Evolutionary conservation across 257 asterid species (phyloP).

Genomic region (Apocynum venetum): DNA sequence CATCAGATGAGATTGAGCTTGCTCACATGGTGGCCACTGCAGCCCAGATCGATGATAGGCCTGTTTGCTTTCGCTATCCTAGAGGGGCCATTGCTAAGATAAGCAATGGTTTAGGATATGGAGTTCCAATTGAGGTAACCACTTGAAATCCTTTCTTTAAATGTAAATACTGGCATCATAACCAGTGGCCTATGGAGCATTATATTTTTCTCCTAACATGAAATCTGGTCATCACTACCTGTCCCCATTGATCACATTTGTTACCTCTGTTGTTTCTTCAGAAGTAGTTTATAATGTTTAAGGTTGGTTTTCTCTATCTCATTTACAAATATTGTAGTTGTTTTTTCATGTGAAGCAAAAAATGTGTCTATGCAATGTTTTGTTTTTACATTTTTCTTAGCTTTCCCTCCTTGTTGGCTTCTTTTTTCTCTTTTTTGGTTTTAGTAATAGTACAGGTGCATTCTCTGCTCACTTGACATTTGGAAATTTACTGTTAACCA

Average conservation of each 20-base stretch:
- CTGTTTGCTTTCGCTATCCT: conserved; percentile 84
- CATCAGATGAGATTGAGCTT: conserved; percentile 81
- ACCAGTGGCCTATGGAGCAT: neutral
- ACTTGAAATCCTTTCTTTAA: neutral
- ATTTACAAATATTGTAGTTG: neutral
- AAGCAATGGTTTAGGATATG: conserved; percentile 23
- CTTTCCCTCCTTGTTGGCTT: too few relatives aligned
- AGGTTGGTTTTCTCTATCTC: neutral
- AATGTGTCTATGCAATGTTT: neutral
- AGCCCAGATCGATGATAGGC: conserved; percentile 55
- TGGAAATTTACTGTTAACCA: too few relatives aligned
- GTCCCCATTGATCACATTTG: neutral
- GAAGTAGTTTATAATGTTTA: neutral
- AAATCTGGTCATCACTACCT: neutral
- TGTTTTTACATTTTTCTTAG: too few relatives aligned
- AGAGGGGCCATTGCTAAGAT: conserved; percentile 57
- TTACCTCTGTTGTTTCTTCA: neutral
- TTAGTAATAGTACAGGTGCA: too few relatives aligned
- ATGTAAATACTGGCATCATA: neutral
- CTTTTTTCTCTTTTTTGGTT: too few relatives aligned
- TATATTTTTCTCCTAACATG: neutral
- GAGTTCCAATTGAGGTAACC: conserved; percentile 65
- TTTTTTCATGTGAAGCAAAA: neutral
- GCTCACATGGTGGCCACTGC: conserved; percentile 79
- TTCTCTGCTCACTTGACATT: too few relatives aligned